Percentiles rank a stretch among this genome's conserved stretches.
Conservation (phyloP, 331 rosid species). For the Malus hybrid region DNA sequence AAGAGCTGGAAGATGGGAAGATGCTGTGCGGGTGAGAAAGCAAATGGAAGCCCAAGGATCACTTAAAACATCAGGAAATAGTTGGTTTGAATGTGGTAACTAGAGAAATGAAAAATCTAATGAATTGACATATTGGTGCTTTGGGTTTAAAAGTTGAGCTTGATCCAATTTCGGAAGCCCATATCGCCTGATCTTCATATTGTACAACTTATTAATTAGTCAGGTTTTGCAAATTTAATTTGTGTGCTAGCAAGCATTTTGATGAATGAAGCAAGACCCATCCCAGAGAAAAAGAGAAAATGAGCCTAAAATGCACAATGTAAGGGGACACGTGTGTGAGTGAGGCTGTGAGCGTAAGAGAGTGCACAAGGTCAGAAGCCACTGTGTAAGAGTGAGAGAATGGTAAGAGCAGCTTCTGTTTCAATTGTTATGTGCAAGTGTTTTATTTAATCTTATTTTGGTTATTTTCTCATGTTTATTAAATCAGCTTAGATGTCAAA, state of each 20-base stretch:
- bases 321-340: neutral
- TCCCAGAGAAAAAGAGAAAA: neutral
- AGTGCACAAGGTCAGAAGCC: neutral
- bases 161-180: neutral
- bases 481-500: neutral
- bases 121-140: neutral
- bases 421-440: neutral
- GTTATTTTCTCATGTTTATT: neutral
- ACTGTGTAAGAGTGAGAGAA: neutral
- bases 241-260: neutral
- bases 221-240: neutral
- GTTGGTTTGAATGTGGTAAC: slow-evolving; percentile 27
- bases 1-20: slow-evolving; percentile 48
- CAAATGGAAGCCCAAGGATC: slow-evolving; percentile 36
- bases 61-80: slow-evolving; percentile 38
- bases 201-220: neutral
- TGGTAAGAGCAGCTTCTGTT: neutral
- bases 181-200: neutral
- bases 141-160: neutral
- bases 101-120: neutral
- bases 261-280: neutral
- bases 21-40: slow-evolving; percentile 28
- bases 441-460: neutral
- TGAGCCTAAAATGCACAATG: neutral
- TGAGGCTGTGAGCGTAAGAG: neutral